Percentiles rank a stretch among this genome's conserved stretches.
These are phyloP conservation scores for Candida buenavistaensis DNA, from an alignment of 1,139 yeast species.

Conservation along the genomic window DNA sequence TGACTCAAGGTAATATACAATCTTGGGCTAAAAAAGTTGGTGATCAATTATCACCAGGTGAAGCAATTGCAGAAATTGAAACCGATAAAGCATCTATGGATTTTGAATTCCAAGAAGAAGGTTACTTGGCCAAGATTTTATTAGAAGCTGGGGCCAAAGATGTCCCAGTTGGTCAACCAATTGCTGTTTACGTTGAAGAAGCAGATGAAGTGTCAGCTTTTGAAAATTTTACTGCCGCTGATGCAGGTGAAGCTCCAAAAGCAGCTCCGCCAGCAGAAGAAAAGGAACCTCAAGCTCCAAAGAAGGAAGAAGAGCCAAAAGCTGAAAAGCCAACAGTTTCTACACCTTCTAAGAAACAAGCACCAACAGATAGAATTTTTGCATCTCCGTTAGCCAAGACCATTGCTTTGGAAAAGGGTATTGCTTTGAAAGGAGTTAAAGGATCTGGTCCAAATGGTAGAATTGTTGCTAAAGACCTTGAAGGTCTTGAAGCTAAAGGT, in stretches of 20 bases:
- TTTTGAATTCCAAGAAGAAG: conserved; percentile 98
- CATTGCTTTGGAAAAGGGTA: conserved; percentile 90
- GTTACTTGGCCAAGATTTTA: conserved; percentile 87
- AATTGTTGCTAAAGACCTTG: conserved; percentile 88
- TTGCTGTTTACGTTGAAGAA: conserved; percentile 95
- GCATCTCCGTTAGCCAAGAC: conserved; percentile 97
- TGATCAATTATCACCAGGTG: conserved; percentile 86
- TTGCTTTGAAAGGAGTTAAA: conserved; percentile 77
- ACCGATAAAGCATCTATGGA: conserved; percentile 99
- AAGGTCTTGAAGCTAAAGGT: conserved; percentile 48
- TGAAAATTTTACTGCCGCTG: conserved; percentile 78
- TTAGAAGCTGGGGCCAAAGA: conserved; percentile 87
- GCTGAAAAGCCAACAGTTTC: conserved; percentile 32
- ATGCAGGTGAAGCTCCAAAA: conserved; percentile 64
- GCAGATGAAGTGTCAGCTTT: conserved; percentile 83
- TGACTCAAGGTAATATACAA: conserved; percentile 93
- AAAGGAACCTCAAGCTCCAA: conserved; percentile 18
- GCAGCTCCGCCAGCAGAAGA: conserved; percentile 36
- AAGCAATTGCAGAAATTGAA: conserved; percentile 93
- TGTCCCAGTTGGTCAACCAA: conserved; percentile 90
- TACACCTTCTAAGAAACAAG: conserved; percentile 20
- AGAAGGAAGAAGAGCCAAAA: conserved; percentile 20
- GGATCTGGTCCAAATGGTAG: conserved; percentile 97
- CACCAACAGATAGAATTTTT: conserved; percentile 64
- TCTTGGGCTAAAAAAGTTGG: conserved; percentile 89